Percentiles rank a stretch among this genome's conserved stretches.
Evolutionary conservation across 768 basidiomycete genomes (phyloP).

Genomic region (Coprinellus aureogranulatus): DNA sequence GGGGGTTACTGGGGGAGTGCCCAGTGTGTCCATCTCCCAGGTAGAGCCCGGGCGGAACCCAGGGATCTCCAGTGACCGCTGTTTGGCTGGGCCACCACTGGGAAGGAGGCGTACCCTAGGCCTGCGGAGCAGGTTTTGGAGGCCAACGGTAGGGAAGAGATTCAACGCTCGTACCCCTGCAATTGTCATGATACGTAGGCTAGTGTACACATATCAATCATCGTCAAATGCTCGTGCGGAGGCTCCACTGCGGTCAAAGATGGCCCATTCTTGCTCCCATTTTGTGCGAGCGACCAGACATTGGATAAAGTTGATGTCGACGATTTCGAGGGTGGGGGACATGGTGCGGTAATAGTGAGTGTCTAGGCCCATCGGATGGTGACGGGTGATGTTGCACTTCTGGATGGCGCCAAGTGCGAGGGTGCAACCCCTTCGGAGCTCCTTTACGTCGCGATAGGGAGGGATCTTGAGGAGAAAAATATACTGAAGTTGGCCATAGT

Average conservation of each 20-base stretch:
- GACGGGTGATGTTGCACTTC: not conserved
- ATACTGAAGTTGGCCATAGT: not conserved
- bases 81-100: no score
- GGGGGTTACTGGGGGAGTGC: no score
- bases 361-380: not conserved
- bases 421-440: not conserved
- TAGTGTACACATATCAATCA: no score
- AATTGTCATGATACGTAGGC: no score
- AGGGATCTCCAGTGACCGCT: no score
- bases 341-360: constrained; percentile 1
- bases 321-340: not conserved
- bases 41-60: no score
- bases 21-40: no score
- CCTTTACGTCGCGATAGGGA: not conserved
- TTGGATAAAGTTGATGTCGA: not conserved
- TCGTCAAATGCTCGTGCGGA: not conserved
- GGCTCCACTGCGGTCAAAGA: not conserved
- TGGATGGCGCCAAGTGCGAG: not conserved
- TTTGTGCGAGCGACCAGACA: not conserved
- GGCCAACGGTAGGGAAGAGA: no score
- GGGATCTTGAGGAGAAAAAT: not conserved
- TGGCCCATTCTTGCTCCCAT: not conserved
- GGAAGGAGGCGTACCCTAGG: no score
- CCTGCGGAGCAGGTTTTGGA: no score
- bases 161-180: no score